Evolutionary conservation across 176 grass and related monocot species (phyloP), one percentile per base, ranked within the genome.

Genomic region (Guadua angustifolia): DNA sequence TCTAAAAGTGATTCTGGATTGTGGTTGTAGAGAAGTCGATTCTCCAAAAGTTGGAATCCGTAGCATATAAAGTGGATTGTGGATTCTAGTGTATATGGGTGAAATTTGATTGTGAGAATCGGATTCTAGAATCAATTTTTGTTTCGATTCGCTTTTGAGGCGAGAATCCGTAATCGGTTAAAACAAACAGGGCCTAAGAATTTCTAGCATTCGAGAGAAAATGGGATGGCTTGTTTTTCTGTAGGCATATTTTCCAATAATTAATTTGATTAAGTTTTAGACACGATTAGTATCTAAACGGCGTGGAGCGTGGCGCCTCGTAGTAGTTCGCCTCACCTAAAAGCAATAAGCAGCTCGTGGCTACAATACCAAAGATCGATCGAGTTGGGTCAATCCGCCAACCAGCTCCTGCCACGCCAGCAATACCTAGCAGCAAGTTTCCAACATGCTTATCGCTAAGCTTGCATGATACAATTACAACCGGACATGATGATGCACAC

Each of bases 331-430:
- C 16, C 72, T 33, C n/a, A 66, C 36, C 82, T 17, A 62, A 86
- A 83, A 78, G 74, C 21, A 72, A 66, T 19, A 26, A 18, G 13
- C 7, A 55, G 12, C 9, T 16, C 1, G 25, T 65, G 32, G 73
- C n/a, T 68, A 18, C 4, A 62, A 49, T n/a, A 46, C 47, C 38
- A 61, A 40, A 43, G 69, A 65, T 52, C 50, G 69, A 71, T 62
- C 1, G 29, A 35, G 29, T 66, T 66, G 64, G 46, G 59, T 53
- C 56, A 71, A 45, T 71, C 7, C 45, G 4, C 77, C 47, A 87
- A 87, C 46, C 77, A 83, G 35, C 73, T 83, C 74, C 80, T 79
- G 43, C 86, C 24, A 65, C 29, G 45, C 56, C 21, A 62, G 66
- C 46, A 24, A 65, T 66, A 66, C 55, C 73, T 36, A 88, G 66